Evolutionary conservation across 805 yeast species (phyloP), one percentile per base, ranked within the genome.

Genomic region (Wickerhamiella azyma): DNA sequence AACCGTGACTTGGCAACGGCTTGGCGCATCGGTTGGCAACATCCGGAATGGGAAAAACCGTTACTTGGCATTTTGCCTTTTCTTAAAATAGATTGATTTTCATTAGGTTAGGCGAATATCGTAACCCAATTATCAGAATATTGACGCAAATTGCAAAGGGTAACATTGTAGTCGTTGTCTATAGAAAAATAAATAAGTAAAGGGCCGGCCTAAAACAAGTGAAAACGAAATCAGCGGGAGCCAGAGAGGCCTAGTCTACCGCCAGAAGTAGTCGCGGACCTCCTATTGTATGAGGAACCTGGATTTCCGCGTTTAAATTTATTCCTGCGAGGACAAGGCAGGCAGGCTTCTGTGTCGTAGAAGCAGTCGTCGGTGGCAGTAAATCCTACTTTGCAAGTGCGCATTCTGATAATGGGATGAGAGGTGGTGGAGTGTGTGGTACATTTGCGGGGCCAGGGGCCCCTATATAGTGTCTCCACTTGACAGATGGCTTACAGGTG

Each of bases 291-390:
- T 5, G 16, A 10, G 4, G 33, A 10, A 13, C 33, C 37, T 3
- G 13, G 5, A 7, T 8, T 2, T 5, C 4, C 9, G 10, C 43
- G 33, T 29, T 32, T 40, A 37, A 40, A 40, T n/a, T 32, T 40
- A 21, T 40, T 40, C 28, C 29, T 14, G 29, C 43, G 43, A 21
- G 29, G 30, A 11, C 18, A 30, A 3, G 19, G 13, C 2, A 35
- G 13, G 37, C 43, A 30, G n/a, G 43, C 21, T 5, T 35, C 30
- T 4, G 43, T 30, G 33, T 30, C 43, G 29, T 18, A 40, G 35
- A 30, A 19, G 29, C 43, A 29, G 43, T 40, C 43, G 32, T 40
- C 43, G 13, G 19, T 35, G 17, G 43, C 16, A 11, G 19, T 40
- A 13, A 30, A 30, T 30, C 33, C 33, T 13, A 10, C 16, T n/a